Conservation (phyloP, 495 filamentous ascomycete species). For the Penicillium alfredii region DNA sequence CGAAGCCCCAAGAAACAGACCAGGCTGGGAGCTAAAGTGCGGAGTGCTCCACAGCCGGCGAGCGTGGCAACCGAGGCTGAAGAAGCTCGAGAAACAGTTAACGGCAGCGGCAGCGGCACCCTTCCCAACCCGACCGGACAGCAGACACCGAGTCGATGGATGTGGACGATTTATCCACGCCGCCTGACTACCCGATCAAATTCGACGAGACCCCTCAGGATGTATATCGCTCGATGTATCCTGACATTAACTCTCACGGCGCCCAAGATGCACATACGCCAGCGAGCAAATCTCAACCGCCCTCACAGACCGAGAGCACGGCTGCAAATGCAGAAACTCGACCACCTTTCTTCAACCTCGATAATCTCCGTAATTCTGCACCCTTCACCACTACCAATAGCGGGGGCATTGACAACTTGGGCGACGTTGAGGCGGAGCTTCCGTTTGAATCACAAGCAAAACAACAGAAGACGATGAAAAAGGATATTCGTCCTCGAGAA, state of each 20-base stretch:
- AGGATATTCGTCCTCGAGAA: constrained; percentile 28
- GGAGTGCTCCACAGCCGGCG: constrained; percentile 28
- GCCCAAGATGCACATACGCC: constrained; percentile 14
- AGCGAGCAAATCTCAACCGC: constrained; percentile 17
- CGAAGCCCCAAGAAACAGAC: constrained; percentile 35
- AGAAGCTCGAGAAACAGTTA: constrained; percentile 30
- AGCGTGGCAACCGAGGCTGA: constrained; percentile 41
- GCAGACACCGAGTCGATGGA: constrained; percentile 43
- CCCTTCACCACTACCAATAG: constrained; percentile 53
- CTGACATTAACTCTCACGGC: constrained; percentile 15
- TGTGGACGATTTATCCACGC: constrained; percentile 33
- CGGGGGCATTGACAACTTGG: constrained; percentile 56
- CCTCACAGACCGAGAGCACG: constrained; percentile 32
- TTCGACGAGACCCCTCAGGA: constrained; percentile 4
- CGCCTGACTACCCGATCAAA: constrained; percentile 4
- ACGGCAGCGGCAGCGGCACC: constrained; percentile 13
- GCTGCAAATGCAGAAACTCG: constrained; percentile 39
- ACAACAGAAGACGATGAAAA: constrained; percentile 18
- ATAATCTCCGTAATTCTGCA: constrained; percentile 58
- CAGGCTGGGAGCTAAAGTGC: constrained; percentile 21
- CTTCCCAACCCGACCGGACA: constrained; percentile 7
- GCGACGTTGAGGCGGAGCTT: constrained; percentile 59
- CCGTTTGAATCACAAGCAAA: constrained; percentile 65
- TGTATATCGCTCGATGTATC: constrained; percentile 8
- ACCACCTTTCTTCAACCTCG: constrained; percentile 43